Conservation (phyloP, 1,284 basidiomycete species). For the Sporisorium graminicola region DNA sequence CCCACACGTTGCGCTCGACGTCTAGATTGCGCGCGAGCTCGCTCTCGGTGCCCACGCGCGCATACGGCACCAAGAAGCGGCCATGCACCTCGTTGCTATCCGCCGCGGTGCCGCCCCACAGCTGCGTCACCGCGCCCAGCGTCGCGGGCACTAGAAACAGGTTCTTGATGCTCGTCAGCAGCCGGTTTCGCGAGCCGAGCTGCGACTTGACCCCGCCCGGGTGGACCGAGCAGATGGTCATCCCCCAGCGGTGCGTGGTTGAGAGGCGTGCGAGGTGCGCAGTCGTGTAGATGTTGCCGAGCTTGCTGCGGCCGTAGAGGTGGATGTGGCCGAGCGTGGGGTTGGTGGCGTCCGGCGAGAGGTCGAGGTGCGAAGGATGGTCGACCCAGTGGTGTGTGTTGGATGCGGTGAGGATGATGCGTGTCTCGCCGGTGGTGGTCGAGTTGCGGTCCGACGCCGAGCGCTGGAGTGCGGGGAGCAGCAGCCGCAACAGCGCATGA, state of each 20-base stretch:
- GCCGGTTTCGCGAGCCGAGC: slow-evolving; percentile 2
- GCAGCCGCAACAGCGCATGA: slow-evolving; percentile 47
- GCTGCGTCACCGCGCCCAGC: slow-evolving; percentile 51
- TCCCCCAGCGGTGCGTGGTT: slow-evolving; percentile 16
- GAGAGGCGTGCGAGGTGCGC: slow-evolving; percentile 28
- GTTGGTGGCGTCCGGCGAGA: slow-evolving; percentile 11
- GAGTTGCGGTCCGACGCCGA: slow-evolving; percentile 10
- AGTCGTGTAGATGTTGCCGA: slow-evolving; percentile 49
- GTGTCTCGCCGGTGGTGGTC: slow-evolving; percentile 11
- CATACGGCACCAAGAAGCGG: slow-evolving; percentile 54
- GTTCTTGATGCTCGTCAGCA: slow-evolving; percentile 35
- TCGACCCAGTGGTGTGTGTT: slow-evolving; percentile 42
- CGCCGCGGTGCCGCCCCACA: slow-evolving; percentile 43
- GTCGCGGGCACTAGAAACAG: slow-evolving; percentile 30
- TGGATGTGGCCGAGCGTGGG: slow-evolving; percentile 18
- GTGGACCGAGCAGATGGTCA: slow-evolving; percentile 46
- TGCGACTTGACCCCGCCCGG: slow-evolving; percentile 49
- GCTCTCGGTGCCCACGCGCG: slow-evolving; percentile 30
- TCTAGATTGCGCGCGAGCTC: slow-evolving; percentile 22
- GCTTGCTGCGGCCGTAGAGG: slow-evolving; percentile 51
- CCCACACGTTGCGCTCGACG: slow-evolving; percentile 24
- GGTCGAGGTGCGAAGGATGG: slow-evolving; percentile 15
- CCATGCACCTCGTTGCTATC: slow-evolving; percentile 29
- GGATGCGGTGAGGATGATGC: slow-evolving; percentile 51
- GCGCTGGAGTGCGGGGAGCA: slow-evolving; percentile 40